Percentiles rank a stretch among this genome's conserved stretches.
Conservation (phyloP, 1,284 basidiomycete genomes). For the Cryptococcus deneoformans region DNA sequence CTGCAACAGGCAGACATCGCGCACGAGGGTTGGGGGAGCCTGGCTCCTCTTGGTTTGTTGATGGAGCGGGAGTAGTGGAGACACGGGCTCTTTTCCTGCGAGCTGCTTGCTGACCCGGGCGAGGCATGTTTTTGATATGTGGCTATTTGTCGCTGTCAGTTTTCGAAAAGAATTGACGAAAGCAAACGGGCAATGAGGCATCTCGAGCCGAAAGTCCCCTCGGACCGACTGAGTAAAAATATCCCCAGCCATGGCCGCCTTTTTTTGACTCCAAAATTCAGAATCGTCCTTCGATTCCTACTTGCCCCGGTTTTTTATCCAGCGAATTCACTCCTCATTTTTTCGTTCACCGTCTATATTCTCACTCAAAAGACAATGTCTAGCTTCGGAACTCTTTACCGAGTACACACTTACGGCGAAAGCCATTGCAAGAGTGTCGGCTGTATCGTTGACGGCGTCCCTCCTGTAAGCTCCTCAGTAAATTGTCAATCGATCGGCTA, state of each 20-base stretch:
- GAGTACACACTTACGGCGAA: constrained; percentile 97
- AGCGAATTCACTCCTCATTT: background rate
- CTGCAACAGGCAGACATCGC: constrained; percentile 34
- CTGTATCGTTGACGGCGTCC: constrained; percentile 95
- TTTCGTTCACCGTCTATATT: constrained; percentile 3
- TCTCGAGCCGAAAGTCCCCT: background rate
- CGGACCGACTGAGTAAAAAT: background rate
- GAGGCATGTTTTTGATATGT: background rate
- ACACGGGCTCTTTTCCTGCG: constrained; percentile 2
- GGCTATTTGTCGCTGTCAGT: background rate
- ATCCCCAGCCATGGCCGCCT: background rate
- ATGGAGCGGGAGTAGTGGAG: background rate
- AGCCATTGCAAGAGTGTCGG: constrained; percentile 97
- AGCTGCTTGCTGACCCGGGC: constrained; percentile 1
- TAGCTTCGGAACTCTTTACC: constrained; percentile 83
- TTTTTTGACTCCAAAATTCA: too few species aligned
- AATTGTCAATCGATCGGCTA: background rate
- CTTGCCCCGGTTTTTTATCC: background rate
- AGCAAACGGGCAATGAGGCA: background rate
- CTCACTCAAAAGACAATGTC: constrained; percentile 62
- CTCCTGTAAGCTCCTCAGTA: constrained; percentile 67
- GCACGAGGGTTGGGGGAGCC: constrained; percentile 5
- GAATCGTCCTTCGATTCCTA: background rate
- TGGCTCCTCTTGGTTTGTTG: background rate
- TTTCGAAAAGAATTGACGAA: background rate